Evolutionary conservation across 169 alveolate species (phyloP), one percentile per base, ranked within the genome.

Genomic region (Plasmodium sp.): DNA sequence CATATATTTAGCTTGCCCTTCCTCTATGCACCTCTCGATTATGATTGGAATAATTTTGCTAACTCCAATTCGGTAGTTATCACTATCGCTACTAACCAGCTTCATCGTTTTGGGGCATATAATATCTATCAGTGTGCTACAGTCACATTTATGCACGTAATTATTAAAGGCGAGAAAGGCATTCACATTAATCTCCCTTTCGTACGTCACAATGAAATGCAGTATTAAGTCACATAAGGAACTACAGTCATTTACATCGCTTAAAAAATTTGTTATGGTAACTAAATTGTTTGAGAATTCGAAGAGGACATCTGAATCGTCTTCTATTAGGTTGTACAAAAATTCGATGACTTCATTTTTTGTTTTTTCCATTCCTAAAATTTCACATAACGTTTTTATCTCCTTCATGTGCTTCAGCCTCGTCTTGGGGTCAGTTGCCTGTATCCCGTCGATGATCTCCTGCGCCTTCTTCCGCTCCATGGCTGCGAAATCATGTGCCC

Each of bases 11-110:
- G 73, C 16, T 82, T 92, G 95, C 27, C 77, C 67, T 73, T 92
- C 92, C 39, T 72, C 39, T 34, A 92, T 74, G 56, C 95, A 81
- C 77, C 81, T 92, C 72, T 92, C 92, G 18, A 92, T 92, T 43
- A 92, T 72, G 12, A 71, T 48, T 22, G 92, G 95, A 7, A 92
- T 43, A 58, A 92, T 82, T 82, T 62, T 92, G 74, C 95, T 81
- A 18, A 81, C 92, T 36, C 95, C 95, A 39, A 92, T 92, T 45
- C 92, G 92, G 83, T 92, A 92, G 54, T 92, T 92, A 82, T 92
- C 95, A 81, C 95, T 83, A n/a, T 92, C 91, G 77, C 81, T 83
- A 18, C 83, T 71, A 27, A 84, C 92, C 41, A 92, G 62, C 6
- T 72, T 72, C 45, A 92, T 18, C 39, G 73, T 81, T 51, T 51